A percentile compares a stretch with the other conserved stretches of the same genome.
Evolutionary conservation across 1,139 yeast genomes (phyloP).

Genomic region (Pneumocystis oryctolagi): DNA sequence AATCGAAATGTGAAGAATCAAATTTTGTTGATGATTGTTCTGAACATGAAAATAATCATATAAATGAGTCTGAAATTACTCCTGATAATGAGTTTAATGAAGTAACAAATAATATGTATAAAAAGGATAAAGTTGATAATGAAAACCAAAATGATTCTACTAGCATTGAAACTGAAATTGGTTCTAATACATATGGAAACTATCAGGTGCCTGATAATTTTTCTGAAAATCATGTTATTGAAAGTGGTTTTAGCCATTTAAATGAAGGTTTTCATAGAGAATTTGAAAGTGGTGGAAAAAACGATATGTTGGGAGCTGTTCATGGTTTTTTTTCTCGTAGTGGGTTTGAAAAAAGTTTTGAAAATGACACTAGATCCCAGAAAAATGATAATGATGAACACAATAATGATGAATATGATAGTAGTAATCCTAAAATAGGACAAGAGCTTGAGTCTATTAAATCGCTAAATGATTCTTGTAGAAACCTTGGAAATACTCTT

Average conservation of each 20-base stretch:
- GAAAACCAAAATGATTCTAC: neutral
- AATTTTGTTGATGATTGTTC: neutral
- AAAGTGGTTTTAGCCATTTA: conserved; percentile 15
- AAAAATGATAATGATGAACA: neutral
- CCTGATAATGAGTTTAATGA: conserved; percentile 15
- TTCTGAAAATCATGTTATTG: neutral
- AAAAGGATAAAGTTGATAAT: neutral
- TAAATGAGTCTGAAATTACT: conserved; percentile 13
- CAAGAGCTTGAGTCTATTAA: neutral
- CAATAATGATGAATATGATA: conserved; percentile 14
- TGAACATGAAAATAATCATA: conserved; percentile 9
- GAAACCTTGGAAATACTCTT: conserved; percentile 9
- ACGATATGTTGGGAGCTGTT: conserved; percentile 36
- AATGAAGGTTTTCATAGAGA: neutral
- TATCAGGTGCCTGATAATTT: neutral
- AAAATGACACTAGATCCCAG: conserved; percentile 1
- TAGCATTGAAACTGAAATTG: neutral
- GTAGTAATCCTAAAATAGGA: neutral
- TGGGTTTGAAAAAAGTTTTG: conserved; percentile 7
- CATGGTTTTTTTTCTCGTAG: neutral
- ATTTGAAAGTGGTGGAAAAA: conserved; percentile 27
- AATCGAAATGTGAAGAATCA: conserved; percentile 2
- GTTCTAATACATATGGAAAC: neutral
- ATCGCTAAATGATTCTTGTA: conserved; percentile 4
- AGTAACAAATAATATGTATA: conserved; percentile 25